Evolutionary conservation across 73 alveolate species (phyloP).

Genomic region (Halteria grandinella): DNA sequence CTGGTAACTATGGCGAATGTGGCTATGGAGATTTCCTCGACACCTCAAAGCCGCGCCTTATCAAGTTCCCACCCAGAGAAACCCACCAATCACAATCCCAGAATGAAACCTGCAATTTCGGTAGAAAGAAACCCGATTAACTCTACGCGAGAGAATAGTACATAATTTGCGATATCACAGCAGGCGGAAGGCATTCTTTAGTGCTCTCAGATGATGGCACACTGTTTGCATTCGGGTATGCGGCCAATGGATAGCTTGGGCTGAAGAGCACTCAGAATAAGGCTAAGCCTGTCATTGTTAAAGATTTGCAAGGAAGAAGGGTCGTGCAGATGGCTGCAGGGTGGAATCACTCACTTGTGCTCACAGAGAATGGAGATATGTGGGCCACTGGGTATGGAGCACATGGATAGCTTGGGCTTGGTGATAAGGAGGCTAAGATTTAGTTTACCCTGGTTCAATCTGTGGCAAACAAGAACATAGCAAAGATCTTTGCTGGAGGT

Average conservation of each 20-base stretch:
- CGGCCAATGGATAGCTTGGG: conserved; percentile 94
- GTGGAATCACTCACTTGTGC: conserved; percentile 95
- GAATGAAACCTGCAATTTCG: neutral
- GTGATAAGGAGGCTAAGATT: conserved; percentile 78
- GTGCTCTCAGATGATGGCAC: conserved; percentile 88
- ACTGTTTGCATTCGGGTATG: conserved; percentile 96
- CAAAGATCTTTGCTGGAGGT: conserved; percentile 95
- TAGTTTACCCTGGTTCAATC: conserved; percentile 79
- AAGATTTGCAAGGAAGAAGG: conserved; percentile 74
- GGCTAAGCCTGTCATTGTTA: conserved; percentile 84
- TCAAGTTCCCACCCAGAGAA: conserved; percentile 54
- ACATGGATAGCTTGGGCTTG: conserved; percentile 82
- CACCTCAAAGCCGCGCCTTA: conserved; percentile 67
- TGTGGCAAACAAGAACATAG: conserved; percentile 83
- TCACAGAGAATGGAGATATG: conserved; percentile 87
- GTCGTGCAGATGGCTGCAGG: conserved; percentile 93
- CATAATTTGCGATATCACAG: conserved; percentile 73
- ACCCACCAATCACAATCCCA: neutral
- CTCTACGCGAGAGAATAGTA: conserved; percentile 54
- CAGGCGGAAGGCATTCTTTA: conserved; percentile 97
- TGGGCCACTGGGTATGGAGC: conserved; percentile 93
- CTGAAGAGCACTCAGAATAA: conserved; percentile 87
- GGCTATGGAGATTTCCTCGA: conserved; percentile 89
- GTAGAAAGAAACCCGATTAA: too few species aligned
- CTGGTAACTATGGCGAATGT: conserved; percentile 96